phyloP scores from a whole-genome alignment of 352 stramenopile genomes.

The Pseudoperonospora humuli region DNA sequence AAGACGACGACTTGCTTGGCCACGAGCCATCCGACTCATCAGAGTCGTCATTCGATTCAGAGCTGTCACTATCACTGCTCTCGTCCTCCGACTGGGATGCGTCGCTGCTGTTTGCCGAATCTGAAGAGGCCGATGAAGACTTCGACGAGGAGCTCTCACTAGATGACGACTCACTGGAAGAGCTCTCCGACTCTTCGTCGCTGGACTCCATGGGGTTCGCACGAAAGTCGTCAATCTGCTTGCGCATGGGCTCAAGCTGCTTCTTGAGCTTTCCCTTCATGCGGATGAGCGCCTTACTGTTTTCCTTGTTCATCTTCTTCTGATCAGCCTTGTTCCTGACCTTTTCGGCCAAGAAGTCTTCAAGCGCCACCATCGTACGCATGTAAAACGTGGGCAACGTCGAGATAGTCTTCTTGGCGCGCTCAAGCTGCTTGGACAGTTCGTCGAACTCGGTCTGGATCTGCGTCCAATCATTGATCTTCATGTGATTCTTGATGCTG shows the following conservation, averaged over 20 bases:
- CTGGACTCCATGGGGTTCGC: conserved; percentile 83
- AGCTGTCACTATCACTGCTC: conserved; percentile 19
- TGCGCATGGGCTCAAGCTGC: conserved; percentile 89
- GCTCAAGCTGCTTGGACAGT: conserved; percentile 89
- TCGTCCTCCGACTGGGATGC: conserved; percentile 14
- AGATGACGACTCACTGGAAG: conserved; percentile 11
- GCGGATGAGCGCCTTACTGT: conserved; percentile 93
- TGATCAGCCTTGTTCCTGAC: conserved; percentile 94
- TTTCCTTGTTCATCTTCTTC: conserved; percentile 96
- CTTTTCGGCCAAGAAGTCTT: conserved; percentile 88
- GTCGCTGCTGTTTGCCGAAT: conserved; percentile 6
- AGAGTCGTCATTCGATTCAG: conserved; percentile 30
- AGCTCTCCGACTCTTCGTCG: conserved; percentile 46
- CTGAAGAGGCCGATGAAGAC: conserved; percentile 10
- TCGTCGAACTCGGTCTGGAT: conserved; percentile 94
- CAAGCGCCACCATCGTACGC: conserved; percentile 88
- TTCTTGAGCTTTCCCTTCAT: conserved; percentile 98
- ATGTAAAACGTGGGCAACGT: conserved; percentile 90
- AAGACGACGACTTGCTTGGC: conserved; percentile 54
- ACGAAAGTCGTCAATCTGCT: conserved; percentile 87
- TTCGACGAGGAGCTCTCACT: conserved; percentile 16
- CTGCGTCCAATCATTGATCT: conserved; percentile 93
- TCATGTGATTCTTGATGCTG: conserved; percentile 88
- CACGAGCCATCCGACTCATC: conserved; percentile 50
- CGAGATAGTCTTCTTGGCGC: conserved; percentile 80